phyloP scores from a whole-genome alignment of 2,329 filamentous ascomycete genomes.

The Fusarium burgessii region DNA sequence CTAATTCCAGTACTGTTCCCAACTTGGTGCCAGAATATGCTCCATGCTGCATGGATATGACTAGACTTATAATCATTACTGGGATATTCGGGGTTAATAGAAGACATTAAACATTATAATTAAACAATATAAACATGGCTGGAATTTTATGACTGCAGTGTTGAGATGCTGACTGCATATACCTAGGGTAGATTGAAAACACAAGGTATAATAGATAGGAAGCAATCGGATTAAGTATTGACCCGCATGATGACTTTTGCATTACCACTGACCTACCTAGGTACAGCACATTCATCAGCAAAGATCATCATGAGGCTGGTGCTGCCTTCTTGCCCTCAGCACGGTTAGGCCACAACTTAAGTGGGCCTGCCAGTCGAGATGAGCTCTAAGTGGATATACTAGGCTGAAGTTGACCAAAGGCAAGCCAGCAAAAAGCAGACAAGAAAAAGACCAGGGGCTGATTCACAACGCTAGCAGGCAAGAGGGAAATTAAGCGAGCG shows the following conservation, averaged over 20 bases:
- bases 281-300: background rate
- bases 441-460: conserved; percentile 39
- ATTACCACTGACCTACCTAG: background rate
- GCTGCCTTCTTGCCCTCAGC: conserved; percentile 18
- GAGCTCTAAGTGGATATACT: conserved; percentile 36
- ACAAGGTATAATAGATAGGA: background rate
- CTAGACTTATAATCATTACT: no score
- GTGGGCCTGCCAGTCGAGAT: conserved; percentile 30
- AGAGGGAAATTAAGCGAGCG: conserved; percentile 55
- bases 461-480: conserved; percentile 50
- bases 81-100: no score
- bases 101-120: no score
- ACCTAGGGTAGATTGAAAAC: no score
- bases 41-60: no score
- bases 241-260: background rate
- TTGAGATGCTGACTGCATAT: no score
- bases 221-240: conserved; percentile 13
- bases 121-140: no score
- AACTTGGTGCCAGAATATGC: no score
- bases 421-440: conserved; percentile 25
- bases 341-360: conserved; percentile 25
- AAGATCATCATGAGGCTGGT: conserved; percentile 42
- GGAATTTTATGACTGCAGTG: no score
- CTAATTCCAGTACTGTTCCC: no score
- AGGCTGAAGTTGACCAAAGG: conserved; percentile 35